Percentiles rank a stretch among this genome's conserved stretches.
Evolutionary conservation across 1,139 yeast genomes (phyloP).

Genomic region (Eremothecium cymbalariae): DNA sequence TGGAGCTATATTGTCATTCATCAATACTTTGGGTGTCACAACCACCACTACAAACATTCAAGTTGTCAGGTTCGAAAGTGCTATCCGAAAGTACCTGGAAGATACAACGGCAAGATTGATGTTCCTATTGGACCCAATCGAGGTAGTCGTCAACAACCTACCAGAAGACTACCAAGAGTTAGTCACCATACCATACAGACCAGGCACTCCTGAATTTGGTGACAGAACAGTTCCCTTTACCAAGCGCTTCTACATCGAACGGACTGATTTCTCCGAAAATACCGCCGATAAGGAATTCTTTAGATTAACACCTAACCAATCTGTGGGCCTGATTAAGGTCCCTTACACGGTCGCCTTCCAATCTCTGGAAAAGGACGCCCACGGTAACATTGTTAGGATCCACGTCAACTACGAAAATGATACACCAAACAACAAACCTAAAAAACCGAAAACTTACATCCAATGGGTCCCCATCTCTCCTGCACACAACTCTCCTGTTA

Average conservation of each 20-base stretch:
- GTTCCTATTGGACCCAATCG: conserved; percentile 85
- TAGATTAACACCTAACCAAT: conserved; percentile 81
- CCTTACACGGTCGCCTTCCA: conserved; percentile 76
- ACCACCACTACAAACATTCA: conserved; percentile 89
- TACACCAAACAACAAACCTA: conserved; percentile 37
- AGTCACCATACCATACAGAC: conserved; percentile 80
- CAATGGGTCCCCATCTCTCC: conserved; percentile 88
- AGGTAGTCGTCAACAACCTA: conserved; percentile 74
- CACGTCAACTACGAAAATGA: conserved; percentile 76
- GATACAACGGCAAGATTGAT: conserved; percentile 89
- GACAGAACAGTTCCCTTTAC: conserved; percentile 71
- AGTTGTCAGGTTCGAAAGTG: conserved; percentile 77
- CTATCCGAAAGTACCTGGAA: conserved; percentile 82
- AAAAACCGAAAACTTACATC: conserved; percentile 85
- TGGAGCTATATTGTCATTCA: conserved; percentile 90
- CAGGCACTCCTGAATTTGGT: conserved; percentile 69
- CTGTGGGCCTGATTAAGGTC: conserved; percentile 93
- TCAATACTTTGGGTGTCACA: conserved; percentile 94
- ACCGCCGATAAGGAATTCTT: conserved; percentile 55
- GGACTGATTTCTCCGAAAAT: conserved; percentile 75
- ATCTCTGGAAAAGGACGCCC: conserved; percentile 46
- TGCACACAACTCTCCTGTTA: conserved; percentile 52
- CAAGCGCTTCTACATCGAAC: conserved; percentile 71
- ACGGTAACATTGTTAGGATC: conserved; percentile 60
- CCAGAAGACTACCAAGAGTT: conserved; percentile 63